Conservation (phyloP, 225 moss, liverwort and hornwort species). For the Polytrichum commune region DNA sequence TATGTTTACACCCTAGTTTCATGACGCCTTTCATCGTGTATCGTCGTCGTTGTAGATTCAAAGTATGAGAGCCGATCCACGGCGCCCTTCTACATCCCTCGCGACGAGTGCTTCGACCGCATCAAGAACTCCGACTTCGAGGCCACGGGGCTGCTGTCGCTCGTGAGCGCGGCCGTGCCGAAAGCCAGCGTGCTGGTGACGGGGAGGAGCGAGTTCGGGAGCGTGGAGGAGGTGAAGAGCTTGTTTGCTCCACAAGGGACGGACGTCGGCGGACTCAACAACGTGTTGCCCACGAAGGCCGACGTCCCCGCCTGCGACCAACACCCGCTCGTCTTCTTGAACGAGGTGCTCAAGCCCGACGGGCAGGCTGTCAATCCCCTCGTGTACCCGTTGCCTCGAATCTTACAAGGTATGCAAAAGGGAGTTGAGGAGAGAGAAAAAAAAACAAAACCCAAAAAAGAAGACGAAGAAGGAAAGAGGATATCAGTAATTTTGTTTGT, state of each 20-base stretch:
- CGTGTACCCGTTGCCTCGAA: constrained; percentile 40
- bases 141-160: constrained; percentile 15
- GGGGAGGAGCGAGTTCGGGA: constrained; percentile 4
- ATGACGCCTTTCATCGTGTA: too few species aligned
- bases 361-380: constrained; percentile 25
- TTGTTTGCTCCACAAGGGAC: constrained; percentile 21
- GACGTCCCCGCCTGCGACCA: not conserved
- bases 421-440: too few species aligned
- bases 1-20: too few species aligned
- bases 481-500: too few species aligned
- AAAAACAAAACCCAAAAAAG: too few species aligned
- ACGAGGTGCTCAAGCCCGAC: constrained; percentile 22
- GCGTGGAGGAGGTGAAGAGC: constrained; percentile 16
- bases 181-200: not conserved
- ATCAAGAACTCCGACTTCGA: constrained; percentile 44
- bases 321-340: constrained; percentile 22
- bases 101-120: constrained; percentile 60
- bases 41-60: not conserved
- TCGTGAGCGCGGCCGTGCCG: not conserved
- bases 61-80: not conserved
- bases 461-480: too few species aligned
- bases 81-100: constrained; percentile 46
- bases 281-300: not conserved
- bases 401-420: constrained; percentile 20
- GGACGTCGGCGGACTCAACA: constrained; percentile 15